phyloP scores from a whole-genome alignment of 192 early-diverging fungal genomes.

The Coemansia sp. region DNA sequence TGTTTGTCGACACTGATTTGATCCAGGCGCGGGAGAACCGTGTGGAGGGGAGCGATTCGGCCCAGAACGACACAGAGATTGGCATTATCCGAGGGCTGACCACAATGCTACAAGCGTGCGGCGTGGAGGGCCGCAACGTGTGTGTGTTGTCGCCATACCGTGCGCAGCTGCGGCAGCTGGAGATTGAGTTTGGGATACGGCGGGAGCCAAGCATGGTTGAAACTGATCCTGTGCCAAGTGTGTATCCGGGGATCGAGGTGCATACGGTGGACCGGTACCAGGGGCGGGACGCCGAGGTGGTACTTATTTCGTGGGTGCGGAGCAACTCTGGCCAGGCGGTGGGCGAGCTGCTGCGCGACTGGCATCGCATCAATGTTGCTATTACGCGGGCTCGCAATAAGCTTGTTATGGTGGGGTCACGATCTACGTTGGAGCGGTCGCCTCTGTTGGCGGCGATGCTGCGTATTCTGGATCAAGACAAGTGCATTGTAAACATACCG shows the following conservation, averaged over 20 bases:
- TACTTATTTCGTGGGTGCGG: conserved; percentile 87
- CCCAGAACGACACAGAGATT: conserved; percentile 76
- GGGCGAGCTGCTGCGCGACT: conserved; percentile 86
- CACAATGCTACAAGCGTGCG: conserved; percentile 61
- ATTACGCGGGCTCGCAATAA: conserved; percentile 88
- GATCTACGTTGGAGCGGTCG: conserved; percentile 63
- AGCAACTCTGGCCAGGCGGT: conserved; percentile 71
- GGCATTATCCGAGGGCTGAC: conserved; percentile 59
- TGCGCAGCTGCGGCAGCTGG: conserved; percentile 61
- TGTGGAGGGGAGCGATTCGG: conserved; percentile 50
- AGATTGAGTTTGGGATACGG: conserved; percentile 41
- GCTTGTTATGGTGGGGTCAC: conserved; percentile 85
- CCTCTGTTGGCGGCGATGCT: conserved; percentile 62
- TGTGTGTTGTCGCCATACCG: conserved; percentile 88
- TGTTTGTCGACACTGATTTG: conserved; percentile 82
- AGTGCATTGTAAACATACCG: neutral
- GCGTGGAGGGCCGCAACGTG: conserved; percentile 65
- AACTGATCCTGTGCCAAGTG: neutral
- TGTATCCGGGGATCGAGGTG: conserved; percentile 61
- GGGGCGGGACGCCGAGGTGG: conserved; percentile 88
- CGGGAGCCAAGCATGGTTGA: neutral
- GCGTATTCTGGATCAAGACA: conserved; percentile 11
- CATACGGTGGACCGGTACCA: conserved; percentile 93
- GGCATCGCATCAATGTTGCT: conserved; percentile 92
- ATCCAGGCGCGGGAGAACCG: conserved; percentile 65